Conservation (phyloP, 2,329 filamentous ascomycete genomes). For the Ilyonectria mors-panacis region DNA sequence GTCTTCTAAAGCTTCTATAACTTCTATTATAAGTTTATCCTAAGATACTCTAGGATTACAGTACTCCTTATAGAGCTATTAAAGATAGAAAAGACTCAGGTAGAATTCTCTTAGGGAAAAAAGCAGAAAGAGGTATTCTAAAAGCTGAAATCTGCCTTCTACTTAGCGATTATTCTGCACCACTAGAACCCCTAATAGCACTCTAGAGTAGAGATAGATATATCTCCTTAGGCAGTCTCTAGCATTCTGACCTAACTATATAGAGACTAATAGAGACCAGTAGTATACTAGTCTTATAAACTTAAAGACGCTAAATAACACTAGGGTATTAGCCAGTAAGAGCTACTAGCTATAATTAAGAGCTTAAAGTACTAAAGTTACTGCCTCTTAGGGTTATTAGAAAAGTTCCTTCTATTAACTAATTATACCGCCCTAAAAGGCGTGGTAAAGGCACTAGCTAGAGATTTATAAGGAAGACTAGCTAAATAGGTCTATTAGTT, state of each 20-base stretch:
- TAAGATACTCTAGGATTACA: no score
- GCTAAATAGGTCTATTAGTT: neutral
- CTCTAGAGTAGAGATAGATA: no score
- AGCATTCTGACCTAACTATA: no score
- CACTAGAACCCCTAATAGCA: neutral
- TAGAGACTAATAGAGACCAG: no score
- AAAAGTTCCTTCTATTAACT: neutral
- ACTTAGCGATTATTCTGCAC: neutral
- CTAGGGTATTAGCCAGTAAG: neutral
- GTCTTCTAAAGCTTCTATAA: neutral
- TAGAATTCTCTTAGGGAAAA: neutral
- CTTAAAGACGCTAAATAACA: neutral
- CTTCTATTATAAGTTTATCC: neutral
- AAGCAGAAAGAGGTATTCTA: neutral
- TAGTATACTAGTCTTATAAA: neutral
- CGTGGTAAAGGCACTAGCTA: neutral
- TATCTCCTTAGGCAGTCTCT: no score
- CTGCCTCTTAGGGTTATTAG: no score
- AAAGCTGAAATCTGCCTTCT: neutral
- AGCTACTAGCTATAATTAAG: neutral
- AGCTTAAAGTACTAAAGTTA: no score
- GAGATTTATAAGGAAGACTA: neutral
- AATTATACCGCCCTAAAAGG: neutral
- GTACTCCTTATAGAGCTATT: no score
- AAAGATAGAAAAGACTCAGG: neutral